phyloP scores from a whole-genome alignment of 148 eudicot species.

The Simmondsia chinensis region DNA sequence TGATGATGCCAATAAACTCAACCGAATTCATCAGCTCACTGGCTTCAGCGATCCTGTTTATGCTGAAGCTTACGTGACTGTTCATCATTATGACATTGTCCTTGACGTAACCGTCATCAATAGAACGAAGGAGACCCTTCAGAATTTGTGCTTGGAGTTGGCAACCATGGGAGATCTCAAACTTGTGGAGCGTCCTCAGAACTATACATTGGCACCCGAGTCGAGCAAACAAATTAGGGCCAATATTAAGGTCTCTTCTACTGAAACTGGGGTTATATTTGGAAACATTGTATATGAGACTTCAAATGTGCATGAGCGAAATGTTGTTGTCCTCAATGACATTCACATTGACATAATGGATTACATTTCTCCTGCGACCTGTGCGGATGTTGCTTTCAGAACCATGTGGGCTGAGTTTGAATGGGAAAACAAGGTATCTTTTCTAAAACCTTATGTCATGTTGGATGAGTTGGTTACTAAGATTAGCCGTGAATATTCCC shows the following conservation, averaged over 20 bases:
- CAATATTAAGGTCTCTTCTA: constrained; percentile 91
- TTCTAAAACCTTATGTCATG: too few species aligned
- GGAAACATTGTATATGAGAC: constrained; percentile 94
- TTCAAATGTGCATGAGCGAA: constrained; percentile 88
- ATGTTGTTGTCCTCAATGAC: constrained; percentile 90
- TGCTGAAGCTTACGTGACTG: constrained; percentile 98
- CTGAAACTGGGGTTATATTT: constrained; percentile 92
- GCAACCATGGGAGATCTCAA: constrained; percentile 98
- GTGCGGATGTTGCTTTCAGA: constrained; percentile 84
- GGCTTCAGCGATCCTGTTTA: constrained; percentile 96
- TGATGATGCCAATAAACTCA: constrained; percentile 80
- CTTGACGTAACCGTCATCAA: constrained; percentile 94
- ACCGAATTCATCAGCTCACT: constrained; percentile 90
- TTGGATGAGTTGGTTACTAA: too few species aligned
- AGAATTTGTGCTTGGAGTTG: constrained; percentile 90
- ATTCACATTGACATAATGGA: constrained; percentile 99
- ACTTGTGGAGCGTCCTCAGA: constrained; percentile 96
- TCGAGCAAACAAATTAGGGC: constrained; percentile 94
- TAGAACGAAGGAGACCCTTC: constrained; percentile 88
- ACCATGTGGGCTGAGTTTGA: constrained; percentile 98
- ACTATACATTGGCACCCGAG: constrained; percentile 89
- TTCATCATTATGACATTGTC: constrained; percentile 95
- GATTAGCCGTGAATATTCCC: too few species aligned
- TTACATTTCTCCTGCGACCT: constrained; percentile 88
- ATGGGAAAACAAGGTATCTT: constrained; percentile 95